Base-by-base conservation (phyloP, 345 rosid genomes). In the Geranium rotundifolium region DNA sequence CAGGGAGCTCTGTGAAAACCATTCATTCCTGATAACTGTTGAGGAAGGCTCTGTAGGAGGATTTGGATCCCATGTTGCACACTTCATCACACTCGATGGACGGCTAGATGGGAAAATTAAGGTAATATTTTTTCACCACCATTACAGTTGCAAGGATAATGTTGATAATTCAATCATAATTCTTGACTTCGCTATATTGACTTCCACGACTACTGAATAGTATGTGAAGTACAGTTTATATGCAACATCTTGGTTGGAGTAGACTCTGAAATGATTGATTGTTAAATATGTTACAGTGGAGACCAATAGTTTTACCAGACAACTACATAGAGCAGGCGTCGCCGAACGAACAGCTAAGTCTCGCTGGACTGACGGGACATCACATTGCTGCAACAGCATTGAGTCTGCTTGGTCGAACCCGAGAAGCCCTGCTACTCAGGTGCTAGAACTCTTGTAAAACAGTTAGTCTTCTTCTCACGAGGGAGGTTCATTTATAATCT, bases 41-140 rank as follows among this genome's bases (percentile, higher is more conserved):
- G 98, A 91, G 85, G 98, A 91, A 80, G 98, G 98, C 20, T 78
- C 90, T 27, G 69, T 89, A 15, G 98, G 96, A 41, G 98, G 98
- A 58, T 89, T 91, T 56, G 95, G 95, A 52, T 89, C 98, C 16
- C 96, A 89, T 63, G 95, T 91, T 49, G 83, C 88, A 0, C 98
- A 91, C 74, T 85, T 89, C 80, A 76, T 89, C 58, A 74, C 96
- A 18, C 96, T 91, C 16, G 92, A 91, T 63, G 98, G 98, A 62
- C 89, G 65, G 70, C 96, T 91, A 37, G 96, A 91, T 66, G 90
- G 88, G 13, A 80, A 72, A 71, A 72, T 80, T 34, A 87, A 87
- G 96, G 98, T 87, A 41, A 41, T 5, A 4, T 6, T 41, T 31
- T 2, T 3, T n/a, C n/a, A n/a, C n/a, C n/a, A n/a, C n/a, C n/a